Percentiles rank a stretch among this genome's conserved stretches.
phyloP scores from a whole-genome alignment of 2,329 filamentous ascomycete species.

The Sclerotinia borealis region DNA sequence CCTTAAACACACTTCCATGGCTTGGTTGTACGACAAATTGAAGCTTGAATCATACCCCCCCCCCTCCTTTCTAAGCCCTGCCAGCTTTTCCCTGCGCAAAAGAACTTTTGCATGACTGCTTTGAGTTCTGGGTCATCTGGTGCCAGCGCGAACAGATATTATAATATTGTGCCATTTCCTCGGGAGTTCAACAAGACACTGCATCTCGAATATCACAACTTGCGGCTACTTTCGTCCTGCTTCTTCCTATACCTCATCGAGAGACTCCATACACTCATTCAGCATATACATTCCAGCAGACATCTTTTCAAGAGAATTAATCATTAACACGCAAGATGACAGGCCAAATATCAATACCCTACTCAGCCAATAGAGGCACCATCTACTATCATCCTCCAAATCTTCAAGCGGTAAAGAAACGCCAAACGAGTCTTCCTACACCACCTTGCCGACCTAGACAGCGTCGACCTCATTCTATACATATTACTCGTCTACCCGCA shows the following conservation, averaged over 20 bases:
- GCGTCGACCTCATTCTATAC: slow-evolving; percentile 50
- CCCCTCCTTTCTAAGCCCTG: slow-evolving; percentile 7
- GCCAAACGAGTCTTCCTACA: slow-evolving; percentile 29
- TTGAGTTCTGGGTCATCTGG: slow-evolving; percentile 11
- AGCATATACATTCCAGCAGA: background rate
- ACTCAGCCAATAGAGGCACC: slow-evolving; percentile 25
- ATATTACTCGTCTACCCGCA: slow-evolving; percentile 44
- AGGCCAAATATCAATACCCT: slow-evolving; percentile 23
- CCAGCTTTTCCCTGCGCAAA: slow-evolving; percentile 10
- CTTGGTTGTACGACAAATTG: background rate
- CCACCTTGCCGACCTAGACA: slow-evolving; percentile 45
- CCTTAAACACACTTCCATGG: slow-evolving; percentile 1
- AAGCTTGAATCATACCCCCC: slow-evolving; percentile 6
- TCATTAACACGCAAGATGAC: slow-evolving; percentile 29
- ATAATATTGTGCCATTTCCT: slow-evolving; percentile 11
- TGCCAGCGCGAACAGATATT: slow-evolving; percentile 6
- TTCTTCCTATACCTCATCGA: background rate
- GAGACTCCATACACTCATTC: slow-evolving; percentile 8
- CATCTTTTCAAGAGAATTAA: background rate
- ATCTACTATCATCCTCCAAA: slow-evolving; percentile 26
- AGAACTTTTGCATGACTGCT: slow-evolving; percentile 11
- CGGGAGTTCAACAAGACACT: background rate
- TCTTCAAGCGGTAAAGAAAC: slow-evolving; percentile 14
- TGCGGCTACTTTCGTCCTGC: slow-evolving; percentile 5
- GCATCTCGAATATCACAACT: background rate